Evolutionary conservation across 106 monocot genomes (phyloP), one percentile per base, ranked within the genome.

Genomic region (Amphibolis antarctica): DNA sequence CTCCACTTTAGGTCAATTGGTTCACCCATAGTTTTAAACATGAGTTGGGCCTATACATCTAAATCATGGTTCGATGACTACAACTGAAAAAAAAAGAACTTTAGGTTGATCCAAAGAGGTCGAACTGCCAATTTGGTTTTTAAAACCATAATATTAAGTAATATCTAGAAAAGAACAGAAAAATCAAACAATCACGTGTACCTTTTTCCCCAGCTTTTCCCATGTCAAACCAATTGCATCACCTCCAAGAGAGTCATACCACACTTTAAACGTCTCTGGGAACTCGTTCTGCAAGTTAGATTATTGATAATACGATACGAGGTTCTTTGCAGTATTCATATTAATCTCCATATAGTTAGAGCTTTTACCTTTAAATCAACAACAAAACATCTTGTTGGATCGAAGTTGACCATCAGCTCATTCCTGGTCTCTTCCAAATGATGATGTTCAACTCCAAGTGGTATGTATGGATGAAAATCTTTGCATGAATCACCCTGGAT

Each of bases 231-330:
- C 98, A 59, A 98, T 69, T 20, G 78, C 80, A 59, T 91, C 98
- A 29, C 86, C 84, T 68, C 98, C 98, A 63, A 80, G 66, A 44
- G 84, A 80, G 74, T 90, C 91, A 79, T 91, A 87, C 98, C 98
- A 98, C 24, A 87, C 54, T 55, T 75, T 74, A 42, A 90, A 82
- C 0, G 60, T 81, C 42, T 79, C 71, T 46, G 83, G 78, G 29
- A 91, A 83, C 50, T 74, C 79, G 44, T 51, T 75, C 98, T 98
- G 79, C 66, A 79, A 73, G 49, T 20, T 5, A 50, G 77, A 25
- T 31, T 13, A 14, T 10, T n/a, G 13, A n/a, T n/a, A n/a, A n/a
- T n/a, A n/a, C 19, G 7, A 1, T 22, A 25, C 14, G 23, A 63
- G n/a, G 6, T 46, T 5, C 24, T 63, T 46, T 26, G n/a, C n/a